Base-by-base conservation (phyloP, 2,329 filamentous ascomycete species). In the Exophiala sp. region DNA sequence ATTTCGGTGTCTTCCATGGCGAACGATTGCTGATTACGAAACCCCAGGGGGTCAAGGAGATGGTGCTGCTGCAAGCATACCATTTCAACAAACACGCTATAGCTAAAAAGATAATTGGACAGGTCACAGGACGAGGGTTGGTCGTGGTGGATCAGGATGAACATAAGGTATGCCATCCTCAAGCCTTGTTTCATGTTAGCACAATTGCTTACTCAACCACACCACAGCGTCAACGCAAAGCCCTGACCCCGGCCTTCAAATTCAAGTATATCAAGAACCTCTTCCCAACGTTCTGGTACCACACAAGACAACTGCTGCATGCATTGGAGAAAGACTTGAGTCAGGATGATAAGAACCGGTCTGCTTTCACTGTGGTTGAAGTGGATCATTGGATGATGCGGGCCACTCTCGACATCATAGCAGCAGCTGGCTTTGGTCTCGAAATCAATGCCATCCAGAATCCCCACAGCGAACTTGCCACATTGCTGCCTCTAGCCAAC, bases 61-160 rank as follows among this genome's bases (percentile, higher is more conserved):
- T 88, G 10, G 73, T 88, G 2, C 78, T 81, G 18, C 79, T 77
- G 14, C 82, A 80, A 53, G 80, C 74, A 52, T 88, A 89, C 63
- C 78, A 84, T 38, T 90, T 86, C 58, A 62, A 73, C 37, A 88
- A 88, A 63, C 82, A 83, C 0, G 43, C 56, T 13, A 58, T 60
- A 3, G 51, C 73, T 18, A 59, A 57, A 2, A 50, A 58, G n/a
- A 61, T 61, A 7, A 55, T 75, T 24, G 59, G 59, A 3, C 65
- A 63, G 14, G 39, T 72, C 8, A 60, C 69, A 1, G 72, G 72
- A 0, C 57, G 67, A 43, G 71, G 72, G 0, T 30, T 74, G 5
- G 68, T 96, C 24, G 71, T 95, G 10, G 86, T 88, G 2, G 89
- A 96, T 67, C 90, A 89, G 18, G 86, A 93, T 11, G 86, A 90